Evolutionary conservation across 2,329 filamentous ascomycete species (phyloP).

Genomic region (Aspergillus awamori): DNA sequence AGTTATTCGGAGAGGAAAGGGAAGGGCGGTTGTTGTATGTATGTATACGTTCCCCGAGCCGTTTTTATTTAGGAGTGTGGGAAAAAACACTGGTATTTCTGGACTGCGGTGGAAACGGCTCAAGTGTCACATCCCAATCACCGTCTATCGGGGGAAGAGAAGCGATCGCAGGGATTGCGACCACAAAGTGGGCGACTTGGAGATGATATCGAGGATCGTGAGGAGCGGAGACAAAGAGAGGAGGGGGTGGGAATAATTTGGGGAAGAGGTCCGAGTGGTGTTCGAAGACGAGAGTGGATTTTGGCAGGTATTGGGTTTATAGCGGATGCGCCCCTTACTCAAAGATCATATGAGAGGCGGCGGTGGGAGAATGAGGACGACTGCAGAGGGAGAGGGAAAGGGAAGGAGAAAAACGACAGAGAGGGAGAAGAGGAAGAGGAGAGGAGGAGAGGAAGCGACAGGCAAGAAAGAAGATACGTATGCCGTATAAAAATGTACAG

Average conservation of each 20-base stretch:
- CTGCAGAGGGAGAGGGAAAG: conserved; percentile 15
- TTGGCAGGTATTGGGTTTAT: conserved; percentile 6
- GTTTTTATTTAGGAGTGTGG: not conserved
- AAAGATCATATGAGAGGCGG: conserved; percentile 6
- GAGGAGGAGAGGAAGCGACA: not conserved
- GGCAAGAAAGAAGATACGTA: not conserved
- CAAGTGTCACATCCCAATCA: conserved; percentile 5
- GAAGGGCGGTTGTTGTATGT: not conserved
- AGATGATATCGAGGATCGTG: not conserved
- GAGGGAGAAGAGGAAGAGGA: conserved; percentile 9
- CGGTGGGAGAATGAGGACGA: not conserved
- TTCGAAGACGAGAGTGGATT: conserved; percentile 5
- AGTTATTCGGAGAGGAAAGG: not conserved
- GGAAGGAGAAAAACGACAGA: conserved; percentile 20
- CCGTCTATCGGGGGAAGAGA: not conserved
- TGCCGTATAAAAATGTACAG: conserved; percentile 12
- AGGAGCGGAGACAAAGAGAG: not conserved
- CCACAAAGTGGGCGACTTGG: not conserved
- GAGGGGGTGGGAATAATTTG: not conserved
- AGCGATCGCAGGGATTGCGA: conserved; percentile 1
- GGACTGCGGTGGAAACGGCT: not conserved
- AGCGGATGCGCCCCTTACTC: conserved; percentile 10
- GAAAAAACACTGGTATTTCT: not conserved
- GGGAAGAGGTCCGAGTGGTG: conserved; percentile 7
- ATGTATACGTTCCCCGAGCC: not conserved